A percentile compares a stretch with the other conserved stretches of the same genome.
Evolutionary conservation across 768 basidiomycete species (phyloP).

Genomic region (Tulasnella sp.): DNA sequence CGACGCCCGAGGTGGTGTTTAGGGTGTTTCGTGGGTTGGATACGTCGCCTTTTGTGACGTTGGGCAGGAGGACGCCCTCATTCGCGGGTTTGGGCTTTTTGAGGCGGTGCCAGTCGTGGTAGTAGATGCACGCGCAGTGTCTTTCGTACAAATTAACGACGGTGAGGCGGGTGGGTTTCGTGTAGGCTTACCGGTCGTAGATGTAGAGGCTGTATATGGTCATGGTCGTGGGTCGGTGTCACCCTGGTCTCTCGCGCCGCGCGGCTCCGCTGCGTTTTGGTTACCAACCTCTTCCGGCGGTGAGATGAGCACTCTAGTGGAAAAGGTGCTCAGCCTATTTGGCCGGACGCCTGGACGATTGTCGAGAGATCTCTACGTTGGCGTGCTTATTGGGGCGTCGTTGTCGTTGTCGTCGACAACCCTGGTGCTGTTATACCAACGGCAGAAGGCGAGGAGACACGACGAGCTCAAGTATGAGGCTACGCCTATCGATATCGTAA

Average conservation of each 20-base stretch:
- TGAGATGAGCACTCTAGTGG: too few relatives aligned
- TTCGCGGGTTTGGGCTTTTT: constrained; percentile 58
- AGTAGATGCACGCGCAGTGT: constrained; percentile 86
- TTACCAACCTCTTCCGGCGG: too few relatives aligned
- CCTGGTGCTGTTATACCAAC: constrained; percentile 41
- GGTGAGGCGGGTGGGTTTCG: too few relatives aligned
- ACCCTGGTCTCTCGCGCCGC: too few relatives aligned
- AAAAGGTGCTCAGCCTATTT: too few relatives aligned
- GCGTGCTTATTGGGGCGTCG: constrained; percentile 61
- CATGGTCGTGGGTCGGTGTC: not conserved
- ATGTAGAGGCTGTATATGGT: constrained; percentile 85
- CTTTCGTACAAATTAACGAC: constrained; percentile 31
- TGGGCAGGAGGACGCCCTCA: constrained; percentile 56
- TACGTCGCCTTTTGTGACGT: constrained; percentile 53
- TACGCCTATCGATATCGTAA: constrained; percentile 26
- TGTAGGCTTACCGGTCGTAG: constrained; percentile 55
- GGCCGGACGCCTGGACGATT: too few relatives aligned
- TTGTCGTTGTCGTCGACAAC: constrained; percentile 63
- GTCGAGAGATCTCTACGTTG: constrained; percentile 21
- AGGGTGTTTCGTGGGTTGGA: constrained; percentile 52
- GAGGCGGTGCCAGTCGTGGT: constrained; percentile 88
- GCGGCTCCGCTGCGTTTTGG: too few relatives aligned
- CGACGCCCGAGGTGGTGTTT: constrained; percentile 48
- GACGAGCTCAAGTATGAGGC: constrained; percentile 20
- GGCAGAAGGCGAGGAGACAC: constrained; percentile 32